Base-by-base conservation (phyloP, 2,329 filamentous ascomycete species). In the Penicillium sp. region DNA sequence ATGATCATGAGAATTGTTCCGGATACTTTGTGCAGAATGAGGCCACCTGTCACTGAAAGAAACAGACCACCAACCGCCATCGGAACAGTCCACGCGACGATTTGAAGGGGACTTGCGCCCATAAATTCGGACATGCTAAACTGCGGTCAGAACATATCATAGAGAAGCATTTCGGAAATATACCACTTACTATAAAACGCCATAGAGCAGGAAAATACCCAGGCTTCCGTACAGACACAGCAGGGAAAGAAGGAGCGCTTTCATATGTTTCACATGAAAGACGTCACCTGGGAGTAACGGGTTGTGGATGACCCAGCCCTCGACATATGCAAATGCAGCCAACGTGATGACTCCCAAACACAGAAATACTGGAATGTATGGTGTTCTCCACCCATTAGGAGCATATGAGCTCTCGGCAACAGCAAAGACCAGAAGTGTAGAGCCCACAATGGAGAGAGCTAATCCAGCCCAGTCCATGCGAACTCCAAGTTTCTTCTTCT, bases 371-470 rank as follows among this genome's bases (percentile, higher is more conserved):
- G 82, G 82, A 30, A 93, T 85, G 58, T 91, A 90, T 1, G 87
- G 86, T 0, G 86, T 90, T n/a, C 70, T 75, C 88, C 89, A 93
- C 1, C 86, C 83, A 2, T 84, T 67, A 0, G 85, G 81, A 0
- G 87, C 87, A 66, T 90, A 84, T 0, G 85, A 82, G 7, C 85
- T 86, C 41, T 90, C 86, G 0, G 89, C 91, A 45, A 94, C 81
- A 0, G 89, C 87, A 61, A 86, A 93, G 0, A 91, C 86, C 56
- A 90, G 77, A 21, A 94, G 77, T 2, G 88, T 78, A 10, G 91
- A 69, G 0, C 86, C 89, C 0, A 80, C 78, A 0, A 89, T 78
- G 13, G 87, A 85, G 12, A 86, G 80, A 2, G 69, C 64, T 1
- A 81, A 72, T 0, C 88, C 88, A 50, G 78, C 73, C 81, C 85